phyloP scores from a whole-genome alignment of 768 basidiomycete species.

The Lentinula edodes region DNA sequence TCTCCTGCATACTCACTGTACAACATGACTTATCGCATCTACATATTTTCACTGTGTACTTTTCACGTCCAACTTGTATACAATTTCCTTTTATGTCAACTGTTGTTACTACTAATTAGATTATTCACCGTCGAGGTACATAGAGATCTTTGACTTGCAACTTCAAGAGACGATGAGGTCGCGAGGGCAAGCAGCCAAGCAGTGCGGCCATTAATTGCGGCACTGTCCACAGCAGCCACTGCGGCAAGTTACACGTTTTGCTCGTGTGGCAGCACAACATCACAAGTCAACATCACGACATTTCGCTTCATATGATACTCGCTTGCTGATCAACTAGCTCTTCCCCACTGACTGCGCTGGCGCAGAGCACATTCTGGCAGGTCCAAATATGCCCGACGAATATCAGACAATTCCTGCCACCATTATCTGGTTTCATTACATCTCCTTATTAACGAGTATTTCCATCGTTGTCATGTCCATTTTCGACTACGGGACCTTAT shows the following conservation, averaged over 20 bases:
- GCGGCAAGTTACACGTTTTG: too few relatives aligned
- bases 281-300: neutral
- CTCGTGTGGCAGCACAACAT: neutral
- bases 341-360: neutral
- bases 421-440: neutral
- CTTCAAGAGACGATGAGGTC: too few relatives aligned
- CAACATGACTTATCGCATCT: neutral
- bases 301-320: neutral
- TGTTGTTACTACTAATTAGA: too few relatives aligned
- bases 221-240: too few relatives aligned
- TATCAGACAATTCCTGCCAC: neutral
- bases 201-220: too few relatives aligned
- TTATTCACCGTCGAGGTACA: too few relatives aligned
- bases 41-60: too few relatives aligned
- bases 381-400: neutral
- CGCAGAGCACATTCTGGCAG: slow-evolving; percentile 5
- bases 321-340: neutral
- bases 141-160: too few relatives aligned
- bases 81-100: too few relatives aligned
- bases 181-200: too few relatives aligned
- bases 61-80: too few relatives aligned
- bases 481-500: slow-evolving; percentile 1
- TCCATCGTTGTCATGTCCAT: slow-evolving; percentile 1
- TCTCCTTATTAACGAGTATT: slow-evolving; percentile 1
- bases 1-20: neutral